Conservation (phyloP, 495 filamentous ascomycete species). For the Penicillium roqueforti region DNA sequence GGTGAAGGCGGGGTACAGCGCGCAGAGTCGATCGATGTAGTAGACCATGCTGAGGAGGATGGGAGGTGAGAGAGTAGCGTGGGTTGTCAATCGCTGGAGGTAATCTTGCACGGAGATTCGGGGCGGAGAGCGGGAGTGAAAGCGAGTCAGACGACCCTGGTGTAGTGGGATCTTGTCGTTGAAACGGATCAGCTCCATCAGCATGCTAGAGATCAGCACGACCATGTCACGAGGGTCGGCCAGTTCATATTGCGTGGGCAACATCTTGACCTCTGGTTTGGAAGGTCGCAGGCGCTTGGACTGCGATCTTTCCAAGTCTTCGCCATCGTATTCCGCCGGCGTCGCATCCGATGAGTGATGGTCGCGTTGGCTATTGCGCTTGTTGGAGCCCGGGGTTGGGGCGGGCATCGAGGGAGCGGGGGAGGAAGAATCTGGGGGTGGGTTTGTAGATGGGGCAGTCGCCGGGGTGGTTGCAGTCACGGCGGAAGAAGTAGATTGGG, state of each 20-base stretch:
- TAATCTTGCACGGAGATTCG: conserved; percentile 93
- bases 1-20: conserved; percentile 86
- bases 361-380: conserved; percentile 39
- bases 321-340: conserved; percentile 42
- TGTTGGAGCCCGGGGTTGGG: conserved; percentile 38
- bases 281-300: conserved; percentile 51
- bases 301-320: conserved; percentile 48
- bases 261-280: conserved; percentile 58
- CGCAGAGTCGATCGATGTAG: conserved; percentile 95
- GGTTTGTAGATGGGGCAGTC: conserved; percentile 21
- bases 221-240: conserved; percentile 82
- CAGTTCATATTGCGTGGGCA: conserved; percentile 73
- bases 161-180: conserved; percentile 87
- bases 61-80: conserved; percentile 88
- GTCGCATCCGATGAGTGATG: conserved; percentile 26
- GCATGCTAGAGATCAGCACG: conserved; percentile 87
- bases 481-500: conserved; percentile 19
- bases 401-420: conserved; percentile 35
- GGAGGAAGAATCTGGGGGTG: conserved; percentile 26
- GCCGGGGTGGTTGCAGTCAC: conserved; percentile 16
- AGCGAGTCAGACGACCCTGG: conserved; percentile 80
- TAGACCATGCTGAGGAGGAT: conserved; percentile 99
- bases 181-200: conserved; percentile 85
- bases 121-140: conserved; percentile 92
- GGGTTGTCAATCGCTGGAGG: conserved; percentile 83